Percentiles rank a stretch among this genome's conserved stretches.
phyloP scores from a whole-genome alignment of 371 early-diverging fungal species.

The Parasitella parasitica region DNA sequence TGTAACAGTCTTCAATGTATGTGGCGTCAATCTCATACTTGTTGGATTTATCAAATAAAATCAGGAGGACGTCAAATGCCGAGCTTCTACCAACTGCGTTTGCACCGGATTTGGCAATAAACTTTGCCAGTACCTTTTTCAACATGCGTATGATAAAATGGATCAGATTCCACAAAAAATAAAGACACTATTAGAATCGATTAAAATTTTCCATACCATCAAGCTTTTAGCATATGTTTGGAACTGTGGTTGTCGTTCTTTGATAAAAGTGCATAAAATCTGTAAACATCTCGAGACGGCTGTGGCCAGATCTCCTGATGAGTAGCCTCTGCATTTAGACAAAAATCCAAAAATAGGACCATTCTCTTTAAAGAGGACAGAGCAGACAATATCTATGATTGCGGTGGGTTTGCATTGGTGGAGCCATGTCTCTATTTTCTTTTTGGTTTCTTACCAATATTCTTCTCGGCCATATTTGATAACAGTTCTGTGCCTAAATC shows the following conservation, averaged over 20 bases:
- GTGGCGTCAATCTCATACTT: constrained; percentile 8
- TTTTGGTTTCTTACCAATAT: constrained; percentile 29
- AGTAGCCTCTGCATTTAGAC: constrained; percentile 3
- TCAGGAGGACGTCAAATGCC: constrained; percentile 10
- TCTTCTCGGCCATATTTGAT: constrained; percentile 30
- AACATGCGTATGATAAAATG: not conserved
- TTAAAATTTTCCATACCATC: constrained; percentile 8
- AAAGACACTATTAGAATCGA: no score
- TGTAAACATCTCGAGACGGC: constrained; percentile 27
- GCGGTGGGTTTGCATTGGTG: not conserved
- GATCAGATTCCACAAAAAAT: not conserved
- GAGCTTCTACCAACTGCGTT: not conserved
- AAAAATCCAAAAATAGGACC: constrained; percentile 30
- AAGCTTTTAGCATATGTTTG: constrained; percentile 30
- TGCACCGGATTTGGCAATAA: not conserved
- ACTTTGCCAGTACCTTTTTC: not conserved
- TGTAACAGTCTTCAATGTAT: constrained; percentile 66
- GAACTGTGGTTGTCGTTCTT: constrained; percentile 12
- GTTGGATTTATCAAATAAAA: constrained; percentile 4
- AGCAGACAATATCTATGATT: constrained; percentile 35
- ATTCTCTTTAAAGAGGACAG: constrained; percentile 32
- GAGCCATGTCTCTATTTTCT: not conserved
- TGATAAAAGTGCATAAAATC: constrained; percentile 30
- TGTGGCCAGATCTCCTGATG: constrained; percentile 1
- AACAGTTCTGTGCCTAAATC: constrained; percentile 14